Percentiles rank a stretch among this genome's conserved stretches.
Evolutionary conservation across 495 filamentous ascomycete species (phyloP).

Genomic region (Neurospora sp.): DNA sequence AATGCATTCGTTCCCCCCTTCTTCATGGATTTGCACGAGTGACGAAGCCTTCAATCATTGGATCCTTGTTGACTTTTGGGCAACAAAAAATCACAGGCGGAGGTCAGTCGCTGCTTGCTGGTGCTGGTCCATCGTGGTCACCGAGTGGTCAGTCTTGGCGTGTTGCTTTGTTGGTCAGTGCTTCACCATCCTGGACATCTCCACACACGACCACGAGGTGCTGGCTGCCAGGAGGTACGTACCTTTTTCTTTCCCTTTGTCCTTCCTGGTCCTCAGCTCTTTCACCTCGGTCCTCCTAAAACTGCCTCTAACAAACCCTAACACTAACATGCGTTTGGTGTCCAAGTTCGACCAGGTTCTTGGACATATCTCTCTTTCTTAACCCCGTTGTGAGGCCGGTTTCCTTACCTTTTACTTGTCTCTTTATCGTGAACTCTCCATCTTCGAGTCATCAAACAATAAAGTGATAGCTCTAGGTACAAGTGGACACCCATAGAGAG

Average conservation of each 20-base stretch:
- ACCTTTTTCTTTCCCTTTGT: not conserved
- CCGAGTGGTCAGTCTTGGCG: not conserved
- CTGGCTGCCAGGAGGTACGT: not conserved
- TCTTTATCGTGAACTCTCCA: not conserved
- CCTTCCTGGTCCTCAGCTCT: not conserved
- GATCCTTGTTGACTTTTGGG: conserved; percentile 28
- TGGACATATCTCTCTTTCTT: not conserved
- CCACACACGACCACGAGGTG: not conserved
- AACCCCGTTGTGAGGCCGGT: not conserved
- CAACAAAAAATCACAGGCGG: conserved; percentile 16
- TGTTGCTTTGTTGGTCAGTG: not conserved
- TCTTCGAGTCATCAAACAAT: not conserved
- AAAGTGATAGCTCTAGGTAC: not conserved
- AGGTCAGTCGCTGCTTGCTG: conserved; percentile 13
- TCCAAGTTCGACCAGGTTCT: not conserved
- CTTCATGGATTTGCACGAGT: not conserved
- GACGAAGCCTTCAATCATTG: conserved; percentile 28
- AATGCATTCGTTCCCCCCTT: not conserved
- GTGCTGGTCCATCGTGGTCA: conserved; percentile 4
- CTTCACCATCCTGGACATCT: not conserved
- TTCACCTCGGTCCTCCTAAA: not conserved
- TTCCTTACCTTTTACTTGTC: not conserved
- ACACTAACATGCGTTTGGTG: not conserved
- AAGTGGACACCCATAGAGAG: not conserved
- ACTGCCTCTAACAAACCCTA: not conserved